These are phyloP conservation scores for Aphanomyces astaci DNA, from an alignment of 352 stramenopile species.

Conservation along the genomic window DNA sequence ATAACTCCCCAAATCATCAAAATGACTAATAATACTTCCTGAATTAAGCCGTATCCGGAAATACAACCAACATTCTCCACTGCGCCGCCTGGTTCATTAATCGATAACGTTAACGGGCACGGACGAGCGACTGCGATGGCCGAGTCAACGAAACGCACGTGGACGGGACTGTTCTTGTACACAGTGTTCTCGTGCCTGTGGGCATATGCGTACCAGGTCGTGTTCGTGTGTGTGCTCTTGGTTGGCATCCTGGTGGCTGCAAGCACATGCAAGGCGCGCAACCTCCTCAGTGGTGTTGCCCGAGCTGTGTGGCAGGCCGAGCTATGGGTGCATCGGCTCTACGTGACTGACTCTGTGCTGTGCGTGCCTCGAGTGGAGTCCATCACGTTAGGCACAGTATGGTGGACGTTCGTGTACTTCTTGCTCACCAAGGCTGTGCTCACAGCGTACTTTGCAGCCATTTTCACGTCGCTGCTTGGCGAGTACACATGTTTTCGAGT, in stretches of 20 bases:
- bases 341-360: conserved; percentile 4
- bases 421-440: not conserved
- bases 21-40: too few species aligned
- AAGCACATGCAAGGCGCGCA: not conserved
- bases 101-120: not conserved
- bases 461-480: not conserved
- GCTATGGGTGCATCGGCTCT: not conserved
- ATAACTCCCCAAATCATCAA: too few species aligned
- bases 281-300: not conserved
- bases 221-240: not conserved
- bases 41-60: too few species aligned
- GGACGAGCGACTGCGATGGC: not conserved
- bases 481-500: not conserved
- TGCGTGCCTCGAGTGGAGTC: not conserved
- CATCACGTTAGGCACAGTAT: not conserved
- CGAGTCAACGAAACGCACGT: not conserved
- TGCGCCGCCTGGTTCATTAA: not conserved
- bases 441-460: not conserved
- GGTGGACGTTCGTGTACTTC: conserved; percentile 12
- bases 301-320: conserved; percentile 9
- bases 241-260: not conserved
- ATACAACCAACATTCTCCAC: not conserved
- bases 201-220: not conserved
- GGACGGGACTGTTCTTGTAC: not conserved
- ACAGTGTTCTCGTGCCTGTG: not conserved